Conservation (phyloP, 2,329 filamentous ascomycete species). For the Cercospora citrullina region DNA sequence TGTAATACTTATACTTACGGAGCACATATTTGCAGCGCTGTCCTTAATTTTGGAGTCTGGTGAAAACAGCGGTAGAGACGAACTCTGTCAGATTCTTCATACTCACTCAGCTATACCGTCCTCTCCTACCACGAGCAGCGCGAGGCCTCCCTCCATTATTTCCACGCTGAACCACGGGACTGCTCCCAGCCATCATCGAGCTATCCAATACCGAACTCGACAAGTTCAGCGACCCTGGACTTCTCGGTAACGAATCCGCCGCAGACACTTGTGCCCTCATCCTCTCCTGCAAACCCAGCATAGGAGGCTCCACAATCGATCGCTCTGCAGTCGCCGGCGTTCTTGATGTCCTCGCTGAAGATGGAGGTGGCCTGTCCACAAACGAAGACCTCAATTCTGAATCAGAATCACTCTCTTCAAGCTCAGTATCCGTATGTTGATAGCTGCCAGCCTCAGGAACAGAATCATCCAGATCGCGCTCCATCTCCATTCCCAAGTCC, state of each 20-base stretch:
- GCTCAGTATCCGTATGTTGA: slow-evolving; percentile 56
- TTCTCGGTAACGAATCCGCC: slow-evolving; percentile 35
- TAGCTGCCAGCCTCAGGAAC: slow-evolving; percentile 56
- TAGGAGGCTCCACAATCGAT: slow-evolving; percentile 15
- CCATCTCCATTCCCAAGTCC: slow-evolving; percentile 42
- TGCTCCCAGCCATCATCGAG: slow-evolving; percentile 37
- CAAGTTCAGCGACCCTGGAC: slow-evolving; percentile 38
- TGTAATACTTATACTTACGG: not conserved
- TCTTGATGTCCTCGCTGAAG: slow-evolving; percentile 2
- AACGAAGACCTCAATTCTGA: slow-evolving; percentile 34
- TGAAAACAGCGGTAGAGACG: not conserved
- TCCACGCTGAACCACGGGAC: slow-evolving; percentile 37
- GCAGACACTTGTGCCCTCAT: slow-evolving; percentile 35
- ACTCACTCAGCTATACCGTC: slow-evolving; percentile 12
- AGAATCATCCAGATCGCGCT: slow-evolving; percentile 49
- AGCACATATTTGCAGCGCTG: not conserved
- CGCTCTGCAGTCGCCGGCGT: slow-evolving; percentile 18
- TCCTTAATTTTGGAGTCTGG: not conserved
- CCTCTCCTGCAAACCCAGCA: slow-evolving; percentile 32
- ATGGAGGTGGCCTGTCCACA: slow-evolving; percentile 18
- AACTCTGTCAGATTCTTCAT: not conserved
- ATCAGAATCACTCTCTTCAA: slow-evolving; percentile 43
- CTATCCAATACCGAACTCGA: slow-evolving; percentile 41
- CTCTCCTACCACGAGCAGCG: slow-evolving; percentile 10
- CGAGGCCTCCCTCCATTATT: slow-evolving; percentile 19